Base-by-base conservation (phyloP, 208 protist genomes). In the Vickermania ingenoplastis region DNA sequence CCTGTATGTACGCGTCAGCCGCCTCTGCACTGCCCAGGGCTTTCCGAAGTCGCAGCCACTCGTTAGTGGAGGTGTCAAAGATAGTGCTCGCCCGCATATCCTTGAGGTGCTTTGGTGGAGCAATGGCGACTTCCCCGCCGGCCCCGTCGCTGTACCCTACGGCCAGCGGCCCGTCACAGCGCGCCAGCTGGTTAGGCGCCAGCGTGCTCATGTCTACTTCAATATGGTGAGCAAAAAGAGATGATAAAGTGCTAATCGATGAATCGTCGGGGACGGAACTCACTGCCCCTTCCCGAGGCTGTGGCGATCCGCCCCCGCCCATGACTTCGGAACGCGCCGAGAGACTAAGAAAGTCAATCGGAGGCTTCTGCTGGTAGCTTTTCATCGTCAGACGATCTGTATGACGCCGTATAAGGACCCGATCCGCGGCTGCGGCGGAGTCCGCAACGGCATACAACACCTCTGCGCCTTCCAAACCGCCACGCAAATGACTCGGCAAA, bases 61-160 rank as follows among this genome's bases (percentile, higher is more conserved):
- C 74, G 31, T 83, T 81, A 5, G 75, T 86, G 2, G 85, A 69
- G 17, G 27, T 26, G 60, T 90, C 83, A 31, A 93, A 75, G 25
- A 93, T 49, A 22, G 67, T 67, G 41, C 74, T 75, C 67, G 75
- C 88, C 24, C 83, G 83, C 72, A 91, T 82, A 53, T 94, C 87
- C 63, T 91, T 91, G 45, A 83, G 48, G 56, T 87, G 75, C 27
- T 66, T 75, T 2, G 83, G 77, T 3, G 87, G 77, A 21, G 69
- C 67, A 25, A 86, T 21, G 29, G 61, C 55, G 24, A 27, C 54
- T 4, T 61, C 50, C 21, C 24, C 21, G 17, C 11, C 36, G 36
- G 7, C 62, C 13, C 75, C 73, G 11, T 79, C 70, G 23, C 79
- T 75, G 52, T 54, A n/a, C 41, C 2, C 56, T 7, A 77, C 63